Base-by-base conservation (phyloP, 768 basidiomycete species). In the Galerina sulciceps region DNA sequence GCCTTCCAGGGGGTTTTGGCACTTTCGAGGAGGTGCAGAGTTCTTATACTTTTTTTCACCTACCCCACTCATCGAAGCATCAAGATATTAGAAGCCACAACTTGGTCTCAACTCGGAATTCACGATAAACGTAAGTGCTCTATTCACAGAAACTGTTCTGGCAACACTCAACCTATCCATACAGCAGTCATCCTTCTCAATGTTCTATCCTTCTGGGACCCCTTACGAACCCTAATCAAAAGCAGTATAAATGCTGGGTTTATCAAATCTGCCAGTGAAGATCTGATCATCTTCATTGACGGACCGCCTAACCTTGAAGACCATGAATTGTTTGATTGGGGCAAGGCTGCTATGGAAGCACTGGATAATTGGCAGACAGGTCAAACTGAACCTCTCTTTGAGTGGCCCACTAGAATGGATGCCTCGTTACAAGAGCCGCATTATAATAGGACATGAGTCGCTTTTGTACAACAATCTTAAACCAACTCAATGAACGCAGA, bases 61-160 rank as follows among this genome's bases (percentile, higher is more conserved):
- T 17, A 23, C 26, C 22, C 56, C 18, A 38, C 66, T 57, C 34
- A 41, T 43, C 45, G 26, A 36, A 42, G 42, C 45, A 31, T 43
- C 41, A 62, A 93, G 90, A 75, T 93, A n/a, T 73, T 97, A 26
- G 96, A 99, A 73, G 95, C 93, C 61, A 84, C 88, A 13, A 97
- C 96, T 0, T 99, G 96, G 96, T 92, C 91, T 17, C 96, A 98
- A 68, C 72, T 97, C 5, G 90, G 90, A 17, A 89, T 96, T 42
- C 92, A 94, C 69, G 80, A 84, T 54, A 94, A 94, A 76, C 92
- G 92, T 92, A 69, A 61, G 85, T 58, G 45, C 35, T 20, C 15
- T 37, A 41, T 20, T 6, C 36, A 45, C 8, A 42, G 17, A 15
- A 6, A 43, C 10, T n/a, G 0, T n/a, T 23, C 40, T 45, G 5